Conservation (phyloP, 129 eudicot genomes). For the Smallanthus sonchifolius region DNA sequence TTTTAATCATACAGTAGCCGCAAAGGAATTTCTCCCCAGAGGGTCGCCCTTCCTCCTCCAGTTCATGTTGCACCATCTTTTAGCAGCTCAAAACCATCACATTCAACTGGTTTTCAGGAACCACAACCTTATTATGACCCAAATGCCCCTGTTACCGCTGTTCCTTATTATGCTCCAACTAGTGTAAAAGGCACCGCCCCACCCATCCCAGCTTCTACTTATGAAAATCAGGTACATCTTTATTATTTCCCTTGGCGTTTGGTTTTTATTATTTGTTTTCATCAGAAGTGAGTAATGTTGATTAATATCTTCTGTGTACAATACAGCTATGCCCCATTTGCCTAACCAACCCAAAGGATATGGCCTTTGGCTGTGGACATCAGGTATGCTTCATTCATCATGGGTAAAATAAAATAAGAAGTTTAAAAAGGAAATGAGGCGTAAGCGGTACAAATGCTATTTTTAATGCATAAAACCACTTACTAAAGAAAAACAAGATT, state of each 20-base stretch:
- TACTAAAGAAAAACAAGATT: neutral
- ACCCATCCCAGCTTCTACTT: constrained; percentile 53
- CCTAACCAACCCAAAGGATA: constrained; percentile 68
- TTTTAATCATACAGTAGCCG: constrained; percentile 40
- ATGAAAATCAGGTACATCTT: constrained; percentile 60
- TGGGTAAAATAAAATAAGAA: neutral
- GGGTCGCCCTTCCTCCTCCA: constrained; percentile 90
- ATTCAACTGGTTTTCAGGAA: constrained; percentile 37
- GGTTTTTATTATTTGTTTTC: neutral
- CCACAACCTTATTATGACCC: constrained; percentile 48
- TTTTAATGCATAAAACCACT: neutral
- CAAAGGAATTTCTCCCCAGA: constrained; percentile 54
- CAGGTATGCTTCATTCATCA: constrained; percentile 51
- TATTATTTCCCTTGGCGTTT: neutral
- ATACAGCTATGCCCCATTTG: constrained; percentile 87
- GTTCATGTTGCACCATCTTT: constrained; percentile 41
- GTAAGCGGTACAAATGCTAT: neutral
- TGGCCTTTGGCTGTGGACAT: constrained; percentile 99
- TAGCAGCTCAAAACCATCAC: constrained; percentile 48
- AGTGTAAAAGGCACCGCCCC: constrained; percentile 44
- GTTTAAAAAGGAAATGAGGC: neutral
- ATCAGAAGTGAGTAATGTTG: neutral
- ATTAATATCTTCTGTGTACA: constrained; percentile 1
- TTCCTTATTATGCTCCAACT: constrained; percentile 44
- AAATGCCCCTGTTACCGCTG: constrained; percentile 36